phyloP scores from a whole-genome alignment of 2,329 filamentous ascomycete genomes.

The Venturia carpophila region DNA sequence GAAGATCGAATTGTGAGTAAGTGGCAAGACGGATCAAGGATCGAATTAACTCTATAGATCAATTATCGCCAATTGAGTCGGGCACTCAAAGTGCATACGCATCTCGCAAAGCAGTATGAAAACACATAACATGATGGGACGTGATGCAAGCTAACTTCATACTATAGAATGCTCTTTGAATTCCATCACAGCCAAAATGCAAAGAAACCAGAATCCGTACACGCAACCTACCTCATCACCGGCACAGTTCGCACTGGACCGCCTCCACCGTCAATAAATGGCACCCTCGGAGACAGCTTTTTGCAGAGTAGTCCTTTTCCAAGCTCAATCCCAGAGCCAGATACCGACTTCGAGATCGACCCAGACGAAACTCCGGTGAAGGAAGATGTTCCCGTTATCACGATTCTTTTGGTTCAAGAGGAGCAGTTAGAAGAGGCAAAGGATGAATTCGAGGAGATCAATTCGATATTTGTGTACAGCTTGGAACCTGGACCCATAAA shows the following conservation, averaged over 20 bases:
- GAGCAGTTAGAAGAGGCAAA: constrained; percentile 64
- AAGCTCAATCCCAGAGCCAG: constrained; percentile 53
- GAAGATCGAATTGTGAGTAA: constrained; percentile 60
- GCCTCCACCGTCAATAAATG: constrained; percentile 31
- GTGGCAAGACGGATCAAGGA: not conserved
- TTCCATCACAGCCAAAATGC: constrained; percentile 73
- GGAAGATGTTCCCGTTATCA: constrained; percentile 47
- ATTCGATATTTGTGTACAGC: constrained; percentile 81
- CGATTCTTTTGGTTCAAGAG: constrained; percentile 62
- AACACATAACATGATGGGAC: constrained; percentile 9
- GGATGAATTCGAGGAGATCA: constrained; percentile 61
- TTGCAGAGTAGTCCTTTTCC: constrained; percentile 62
- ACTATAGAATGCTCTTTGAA: constrained; percentile 69
- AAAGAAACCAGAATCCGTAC: constrained; percentile 64
- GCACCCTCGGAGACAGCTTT: constrained; percentile 50
- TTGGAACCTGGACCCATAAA: constrained; percentile 62
- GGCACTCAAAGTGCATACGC: constrained; percentile 74
- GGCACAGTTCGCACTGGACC: constrained; percentile 49
- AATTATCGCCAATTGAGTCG: constrained; percentile 82
- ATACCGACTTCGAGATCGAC: constrained; percentile 20
- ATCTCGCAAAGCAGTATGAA: constrained; percentile 76
- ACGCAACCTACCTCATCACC: constrained; percentile 86
- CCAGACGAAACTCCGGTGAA: constrained; percentile 36
- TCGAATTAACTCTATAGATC: constrained; percentile 47
- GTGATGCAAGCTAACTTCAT: constrained; percentile 22